Base-by-base conservation (phyloP, 208 protist species). In the Herpetomonas tarakana region DNA sequence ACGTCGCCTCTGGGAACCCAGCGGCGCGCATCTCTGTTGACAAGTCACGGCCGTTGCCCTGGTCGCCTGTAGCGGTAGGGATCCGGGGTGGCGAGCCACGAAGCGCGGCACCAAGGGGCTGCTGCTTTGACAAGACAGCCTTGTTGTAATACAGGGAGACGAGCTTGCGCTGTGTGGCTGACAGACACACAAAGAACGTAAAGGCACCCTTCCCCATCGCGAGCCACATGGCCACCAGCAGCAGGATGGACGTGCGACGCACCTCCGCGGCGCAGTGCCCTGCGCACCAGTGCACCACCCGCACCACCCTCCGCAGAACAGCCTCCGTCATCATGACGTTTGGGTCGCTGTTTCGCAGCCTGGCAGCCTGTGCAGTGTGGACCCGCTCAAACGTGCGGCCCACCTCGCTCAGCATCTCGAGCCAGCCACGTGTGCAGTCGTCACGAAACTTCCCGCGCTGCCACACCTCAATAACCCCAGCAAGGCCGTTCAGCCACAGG, bases 351-450 rank as follows among this genome's bases (percentile, higher is more conserved):
- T 56, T 6, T 2, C 25, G 14, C 52, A 41, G 35, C 11, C 11
- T 58, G 7, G 28, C 45, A 22, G 45, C 19, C n/a, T 18, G 21
- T 18, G 45, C 7, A 7, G n/a, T 21, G 45, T 51, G 27, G 16
- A 31, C 24, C 44, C 24, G 65, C 60, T 76, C 59, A 45, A 93
- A 52, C n/a, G 78, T 14, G 14, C 73, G 41, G 21, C 74, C 67
- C n/a, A 91, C 51, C 29, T 68, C 58, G 2, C 74, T 58, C n/a
- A 95, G 39, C n/a, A 90, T 14, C 24, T 69, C 65, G 12, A 92
- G 25, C 71, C 81, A 83, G 25, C 85, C 83, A 18, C 52, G 58
- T n/a, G 68, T 88, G 7, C 65, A 62, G 2, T 76, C 72, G 28
- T 71, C 52, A 0, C 38, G 16, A 9, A 58, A 7, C 12, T 59